A percentile compares a stretch with the other conserved stretches of the same genome.
phyloP scores from a whole-genome alignment of 83 land plant species.

The Thuja plicata region DNA sequence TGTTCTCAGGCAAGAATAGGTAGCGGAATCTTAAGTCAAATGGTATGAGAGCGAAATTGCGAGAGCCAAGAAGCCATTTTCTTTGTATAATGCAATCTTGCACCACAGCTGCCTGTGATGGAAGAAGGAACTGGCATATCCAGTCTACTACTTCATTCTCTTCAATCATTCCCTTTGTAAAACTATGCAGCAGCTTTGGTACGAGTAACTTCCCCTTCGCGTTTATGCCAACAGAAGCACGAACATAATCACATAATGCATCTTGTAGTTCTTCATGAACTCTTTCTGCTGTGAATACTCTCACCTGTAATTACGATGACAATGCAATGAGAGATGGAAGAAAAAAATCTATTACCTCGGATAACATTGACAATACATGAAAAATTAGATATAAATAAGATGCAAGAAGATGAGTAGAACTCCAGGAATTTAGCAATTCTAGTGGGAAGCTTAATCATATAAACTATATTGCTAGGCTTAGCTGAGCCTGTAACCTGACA shows the following conservation, averaged over 20 bases:
- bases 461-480: background rate
- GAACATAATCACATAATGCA: conserved; percentile 69
- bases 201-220: conserved; percentile 66
- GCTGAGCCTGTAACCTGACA: background rate
- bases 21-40: conserved; percentile 65
- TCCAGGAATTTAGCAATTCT: background rate
- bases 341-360: background rate
- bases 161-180: conserved; percentile 50
- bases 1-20: conserved; percentile 48
- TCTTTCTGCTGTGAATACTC: conserved; percentile 51
- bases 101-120: conserved; percentile 47
- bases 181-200: conserved; percentile 58
- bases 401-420: background rate
- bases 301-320: conserved; percentile 42
- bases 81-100: conserved; percentile 44
- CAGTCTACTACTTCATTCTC: conserved; percentile 56
- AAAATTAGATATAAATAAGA: background rate
- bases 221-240: conserved; percentile 82
- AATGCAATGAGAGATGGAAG: background rate
- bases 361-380: background rate
- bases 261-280: conserved; percentile 60
- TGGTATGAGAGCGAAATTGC: conserved; percentile 50
- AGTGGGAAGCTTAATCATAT: background rate
- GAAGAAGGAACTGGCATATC: conserved; percentile 60
- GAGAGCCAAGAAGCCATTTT: conserved; percentile 44